Evolutionary conservation across 305 asterid species (phyloP).

Genomic region (Fraxinus nigra): DNA sequence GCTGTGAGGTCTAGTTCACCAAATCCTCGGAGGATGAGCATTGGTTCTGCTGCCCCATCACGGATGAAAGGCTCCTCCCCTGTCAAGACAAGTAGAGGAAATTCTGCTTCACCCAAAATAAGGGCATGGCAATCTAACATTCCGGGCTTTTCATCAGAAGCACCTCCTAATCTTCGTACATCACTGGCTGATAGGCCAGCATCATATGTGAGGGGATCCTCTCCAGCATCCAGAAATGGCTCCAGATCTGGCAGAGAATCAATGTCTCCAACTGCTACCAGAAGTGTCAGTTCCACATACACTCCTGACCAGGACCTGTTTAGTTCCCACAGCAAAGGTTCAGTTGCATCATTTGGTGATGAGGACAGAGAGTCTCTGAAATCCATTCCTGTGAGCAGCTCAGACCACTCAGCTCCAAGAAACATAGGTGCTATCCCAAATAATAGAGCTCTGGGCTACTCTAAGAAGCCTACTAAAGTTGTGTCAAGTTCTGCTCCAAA

Average conservation of each 20-base stretch:
- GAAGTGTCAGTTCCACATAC: conserved; percentile 64
- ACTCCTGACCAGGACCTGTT: conserved; percentile 68
- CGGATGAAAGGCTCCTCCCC: conserved; percentile 79
- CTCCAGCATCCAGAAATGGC: conserved; percentile 94
- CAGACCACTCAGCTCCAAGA: conserved; percentile 55
- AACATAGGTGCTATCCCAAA: conserved; percentile 45
- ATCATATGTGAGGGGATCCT: conserved; percentile 92
- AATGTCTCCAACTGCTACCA: conserved; percentile 90
- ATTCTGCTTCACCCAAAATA: conserved; percentile 74
- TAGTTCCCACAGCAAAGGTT: conserved; percentile 72
- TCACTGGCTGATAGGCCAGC: conserved; percentile 96
- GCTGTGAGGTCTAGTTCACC: conserved; percentile 69
- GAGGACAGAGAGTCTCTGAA: conserved; percentile 79
- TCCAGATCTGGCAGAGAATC: conserved; percentile 78
- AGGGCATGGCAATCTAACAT: conserved; percentile 69
- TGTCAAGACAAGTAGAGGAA: conserved; percentile 64
- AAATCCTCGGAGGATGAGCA: conserved; percentile 72
- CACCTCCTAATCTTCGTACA: conserved; percentile 97
- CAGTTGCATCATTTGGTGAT: conserved; percentile 86
- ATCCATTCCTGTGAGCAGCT: conserved; percentile 55
- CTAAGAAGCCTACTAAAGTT: conserved; percentile 61
- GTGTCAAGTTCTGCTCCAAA: conserved; percentile 83
- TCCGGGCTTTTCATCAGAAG: conserved; percentile 83
- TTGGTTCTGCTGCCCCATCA: conserved; percentile 57
- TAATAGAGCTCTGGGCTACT: conserved; percentile 44